These are phyloP conservation scores for Eruca vesicaria DNA, from an alignment of 441 rosid species.

Conservation along the genomic window DNA sequence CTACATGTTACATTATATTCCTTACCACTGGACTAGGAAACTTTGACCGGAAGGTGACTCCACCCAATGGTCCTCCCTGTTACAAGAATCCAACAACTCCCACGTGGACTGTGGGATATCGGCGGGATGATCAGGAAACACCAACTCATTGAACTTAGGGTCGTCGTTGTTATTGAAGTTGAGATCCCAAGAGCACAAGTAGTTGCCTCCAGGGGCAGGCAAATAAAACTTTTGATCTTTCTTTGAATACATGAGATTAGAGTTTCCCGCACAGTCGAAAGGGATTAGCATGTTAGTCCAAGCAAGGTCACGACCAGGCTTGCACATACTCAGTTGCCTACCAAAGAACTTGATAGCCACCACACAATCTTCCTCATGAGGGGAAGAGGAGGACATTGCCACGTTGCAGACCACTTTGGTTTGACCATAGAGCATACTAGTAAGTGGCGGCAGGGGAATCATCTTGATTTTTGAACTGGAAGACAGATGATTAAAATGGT, in stretches of 20 bases:
- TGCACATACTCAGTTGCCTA: conserved; percentile 4
- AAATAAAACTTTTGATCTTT: background rate
- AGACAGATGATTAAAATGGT: background rate
- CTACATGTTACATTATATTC: too few relatives aligned
- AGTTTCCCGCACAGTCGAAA: background rate
- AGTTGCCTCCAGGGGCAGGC: background rate
- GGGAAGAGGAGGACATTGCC: conserved; percentile 1
- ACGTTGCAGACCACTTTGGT: conserved; percentile 4
- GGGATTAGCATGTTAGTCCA: conserved; percentile 4
- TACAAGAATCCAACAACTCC: background rate
- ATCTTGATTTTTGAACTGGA: background rate
- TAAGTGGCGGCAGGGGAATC: background rate
- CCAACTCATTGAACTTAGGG: background rate
- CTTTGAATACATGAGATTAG: conserved; percentile 3
- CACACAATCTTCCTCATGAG: background rate
- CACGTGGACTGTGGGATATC: background rate
- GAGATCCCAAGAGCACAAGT: conserved; percentile 5
- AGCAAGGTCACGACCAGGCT: background rate
- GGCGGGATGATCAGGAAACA: background rate
- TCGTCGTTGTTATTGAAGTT: background rate
- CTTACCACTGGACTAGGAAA: conserved; percentile 12
- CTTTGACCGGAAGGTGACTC: conserved; percentile 20
- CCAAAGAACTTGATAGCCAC: conserved; percentile 5
- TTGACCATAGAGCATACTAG: background rate
- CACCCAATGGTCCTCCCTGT: conserved; percentile 11